Conservation (phyloP, 345 rosid genomes). For the Heritiera littoralis region DNA sequence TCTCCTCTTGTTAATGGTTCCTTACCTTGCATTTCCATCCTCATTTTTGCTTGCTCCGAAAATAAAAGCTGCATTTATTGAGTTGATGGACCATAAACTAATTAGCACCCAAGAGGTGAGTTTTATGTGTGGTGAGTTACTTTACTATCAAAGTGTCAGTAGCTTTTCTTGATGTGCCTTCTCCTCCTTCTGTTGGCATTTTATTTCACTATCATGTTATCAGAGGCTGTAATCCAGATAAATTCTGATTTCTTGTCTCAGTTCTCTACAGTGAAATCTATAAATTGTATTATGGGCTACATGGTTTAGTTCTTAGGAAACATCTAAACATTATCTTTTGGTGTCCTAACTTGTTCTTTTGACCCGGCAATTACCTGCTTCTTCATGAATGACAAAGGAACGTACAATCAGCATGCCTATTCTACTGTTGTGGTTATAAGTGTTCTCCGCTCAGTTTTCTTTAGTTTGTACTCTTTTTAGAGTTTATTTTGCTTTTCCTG, state of each 20-base stretch:
- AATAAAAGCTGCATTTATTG: slow-evolving; percentile 36
- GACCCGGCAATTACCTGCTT: neutral
- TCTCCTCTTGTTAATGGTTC: slow-evolving; percentile 41
- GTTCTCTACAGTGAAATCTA: neutral
- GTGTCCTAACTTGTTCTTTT: slow-evolving; percentile 4
- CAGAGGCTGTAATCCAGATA: neutral
- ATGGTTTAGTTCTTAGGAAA: slow-evolving; percentile 15
- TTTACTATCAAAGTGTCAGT: neutral
- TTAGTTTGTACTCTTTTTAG: neutral
- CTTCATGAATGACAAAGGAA: neutral
- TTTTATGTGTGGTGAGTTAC: neutral
- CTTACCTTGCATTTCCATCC: slow-evolving; percentile 60
- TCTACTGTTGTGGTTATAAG: neutral
- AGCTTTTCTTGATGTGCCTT: neutral
- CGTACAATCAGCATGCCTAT: neutral
- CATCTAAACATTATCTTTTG: neutral
- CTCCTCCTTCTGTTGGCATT: slow-evolving; percentile 1
- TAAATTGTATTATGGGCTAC: neutral
- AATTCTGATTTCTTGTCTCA: neutral
- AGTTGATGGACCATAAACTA: neutral
- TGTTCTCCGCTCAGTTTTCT: neutral
- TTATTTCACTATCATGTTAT: neutral
- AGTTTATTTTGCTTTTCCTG: neutral
- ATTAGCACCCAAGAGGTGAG: neutral
- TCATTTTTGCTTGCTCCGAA: slow-evolving; percentile 83